Evolutionary conservation across 495 filamentous ascomycete genomes (phyloP), one percentile per base, ranked within the genome.

Genomic region (Oidiodendron maius): DNA sequence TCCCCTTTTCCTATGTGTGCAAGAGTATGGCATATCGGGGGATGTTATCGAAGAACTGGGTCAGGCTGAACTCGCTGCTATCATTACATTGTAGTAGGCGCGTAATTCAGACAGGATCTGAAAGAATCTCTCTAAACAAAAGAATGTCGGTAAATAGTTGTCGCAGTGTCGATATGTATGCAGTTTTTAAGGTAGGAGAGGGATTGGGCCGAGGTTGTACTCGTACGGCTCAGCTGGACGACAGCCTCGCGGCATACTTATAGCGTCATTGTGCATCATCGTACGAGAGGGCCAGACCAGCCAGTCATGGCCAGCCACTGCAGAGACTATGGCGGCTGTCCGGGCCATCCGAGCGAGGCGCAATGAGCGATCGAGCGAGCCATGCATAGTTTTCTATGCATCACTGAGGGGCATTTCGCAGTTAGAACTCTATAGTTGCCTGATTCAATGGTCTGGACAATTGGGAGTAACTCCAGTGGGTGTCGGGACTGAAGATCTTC

Each of bases 11-110:
- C n/a, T n/a, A n/a, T n/a, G n/a, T n/a, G n/a, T n/a, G n/a, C n/a
- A n/a, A 50, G 34, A 42, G 38, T 30, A 50, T 50, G 35, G 47
- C 47, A 34, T 50, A 50, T 50, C 6, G 37, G 15, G 47, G 47
- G 38, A 50, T 48, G 18, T 48, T 22, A 13, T 39, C 35, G 45
- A 48, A 48, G 34, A 39, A 38, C 21, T 48, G 17, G 9, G 45
- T 40, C 23, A 48, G 20, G 45, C 32, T 48, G 32, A 39, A 48
- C 18, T 26, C 45, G 32, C 35, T 23, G n/a, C n/a, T n/a, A n/a
- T 32, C n/a, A n/a, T 32, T 32, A n/a, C n/a, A 32, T 32, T 32
- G 28, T 32, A 50, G 38, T 11, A 50, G 47, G 17, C 38, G 47
- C 47, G 43, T 50, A 28, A 40, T 17, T 25, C 35, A n/a, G n/a